A percentile compares a stretch with the other conserved stretches of the same genome.
These are phyloP conservation scores for Pleurotus salmoneostramineus DNA, from an alignment of 768 basidiomycete species.

Conservation along the genomic window DNA sequence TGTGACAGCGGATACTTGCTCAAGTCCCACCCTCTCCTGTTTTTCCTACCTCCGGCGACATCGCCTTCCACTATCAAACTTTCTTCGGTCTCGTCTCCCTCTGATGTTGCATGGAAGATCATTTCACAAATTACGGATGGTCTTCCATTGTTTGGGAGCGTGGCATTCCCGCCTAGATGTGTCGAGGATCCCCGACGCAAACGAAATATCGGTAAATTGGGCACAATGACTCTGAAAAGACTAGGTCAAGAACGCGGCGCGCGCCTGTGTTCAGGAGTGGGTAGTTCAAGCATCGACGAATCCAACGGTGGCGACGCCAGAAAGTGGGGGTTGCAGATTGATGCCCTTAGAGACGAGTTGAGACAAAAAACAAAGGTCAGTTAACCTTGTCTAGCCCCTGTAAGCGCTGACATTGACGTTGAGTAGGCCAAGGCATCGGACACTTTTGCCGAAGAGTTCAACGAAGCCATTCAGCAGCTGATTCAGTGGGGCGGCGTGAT, in stretches of 20 bases:
- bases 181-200: conserved; percentile 75
- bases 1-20: conserved; percentile 71
- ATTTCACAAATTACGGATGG: conserved; percentile 55
- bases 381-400: conserved; percentile 7
- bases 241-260: conserved; percentile 62
- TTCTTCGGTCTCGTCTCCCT: conserved; percentile 35
- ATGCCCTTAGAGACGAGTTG: conserved; percentile 51
- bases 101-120: conserved; percentile 40
- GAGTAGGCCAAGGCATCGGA: conserved; percentile 51
- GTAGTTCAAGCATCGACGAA: conserved; percentile 28
- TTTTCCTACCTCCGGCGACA: conserved; percentile 38
- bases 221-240: conserved; percentile 63
- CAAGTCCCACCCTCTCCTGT: conserved; percentile 57
- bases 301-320: conserved; percentile 66
- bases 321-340: conserved; percentile 70
- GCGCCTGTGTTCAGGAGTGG: conserved; percentile 54
- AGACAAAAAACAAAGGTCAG: conserved; percentile 54
- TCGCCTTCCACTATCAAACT: conserved; percentile 23
- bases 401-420: background rate
- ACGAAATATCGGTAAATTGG: conserved; percentile 67
- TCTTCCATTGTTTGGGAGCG: conserved; percentile 70
- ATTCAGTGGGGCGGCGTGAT: conserved; percentile 71
- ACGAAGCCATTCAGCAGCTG: conserved; percentile 76
- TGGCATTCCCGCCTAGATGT: conserved; percentile 74
- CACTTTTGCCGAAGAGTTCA: conserved; percentile 68